phyloP scores from a whole-genome alignment of 2,329 filamentous ascomycete genomes.

The Aspergillus clavatus region DNA sequence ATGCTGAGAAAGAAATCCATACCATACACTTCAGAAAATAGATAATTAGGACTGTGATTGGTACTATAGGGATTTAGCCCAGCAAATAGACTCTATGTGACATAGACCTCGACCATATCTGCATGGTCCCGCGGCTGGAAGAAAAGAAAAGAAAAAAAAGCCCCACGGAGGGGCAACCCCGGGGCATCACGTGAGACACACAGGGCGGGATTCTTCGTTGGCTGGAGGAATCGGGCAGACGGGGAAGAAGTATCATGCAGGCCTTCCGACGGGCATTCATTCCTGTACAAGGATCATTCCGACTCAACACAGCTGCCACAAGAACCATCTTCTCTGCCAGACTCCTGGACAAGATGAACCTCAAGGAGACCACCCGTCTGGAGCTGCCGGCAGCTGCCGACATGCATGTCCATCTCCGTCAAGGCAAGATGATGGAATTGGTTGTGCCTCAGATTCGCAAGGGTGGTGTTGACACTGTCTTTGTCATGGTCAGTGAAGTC shows the following conservation, averaged over 20 bases:
- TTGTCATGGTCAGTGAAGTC: conserved; percentile 47
- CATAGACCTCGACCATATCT: too few relatives aligned
- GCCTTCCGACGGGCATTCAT: not conserved
- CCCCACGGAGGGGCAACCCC: not conserved
- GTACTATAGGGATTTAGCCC: too few relatives aligned
- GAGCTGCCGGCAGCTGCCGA: conserved; percentile 61
- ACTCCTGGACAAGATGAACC: not conserved
- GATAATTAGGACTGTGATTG: too few relatives aligned
- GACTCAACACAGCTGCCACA: not conserved
- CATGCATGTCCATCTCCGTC: conserved; percentile 67
- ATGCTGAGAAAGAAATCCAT: too few relatives aligned
- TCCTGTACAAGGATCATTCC: not conserved
- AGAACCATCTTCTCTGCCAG: not conserved
- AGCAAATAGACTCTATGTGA: too few relatives aligned
- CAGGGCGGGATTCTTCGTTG: not conserved
- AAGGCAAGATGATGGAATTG: conserved; percentile 58
- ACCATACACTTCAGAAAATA: too few relatives aligned
- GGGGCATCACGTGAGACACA: not conserved
- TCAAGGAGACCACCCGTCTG: not conserved
- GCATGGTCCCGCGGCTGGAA: too few relatives aligned
- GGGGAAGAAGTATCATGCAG: not conserved
- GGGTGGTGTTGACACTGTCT: conserved; percentile 62
- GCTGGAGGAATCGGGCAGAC: not conserved
- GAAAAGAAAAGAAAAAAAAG: too few relatives aligned
- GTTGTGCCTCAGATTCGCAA: conserved; percentile 52